Percentiles rank a stretch among this genome's conserved stretches.
Evolutionary conservation across 345 rosid genomes (phyloP).

Genomic region (Lumnitzera littorea): DNA sequence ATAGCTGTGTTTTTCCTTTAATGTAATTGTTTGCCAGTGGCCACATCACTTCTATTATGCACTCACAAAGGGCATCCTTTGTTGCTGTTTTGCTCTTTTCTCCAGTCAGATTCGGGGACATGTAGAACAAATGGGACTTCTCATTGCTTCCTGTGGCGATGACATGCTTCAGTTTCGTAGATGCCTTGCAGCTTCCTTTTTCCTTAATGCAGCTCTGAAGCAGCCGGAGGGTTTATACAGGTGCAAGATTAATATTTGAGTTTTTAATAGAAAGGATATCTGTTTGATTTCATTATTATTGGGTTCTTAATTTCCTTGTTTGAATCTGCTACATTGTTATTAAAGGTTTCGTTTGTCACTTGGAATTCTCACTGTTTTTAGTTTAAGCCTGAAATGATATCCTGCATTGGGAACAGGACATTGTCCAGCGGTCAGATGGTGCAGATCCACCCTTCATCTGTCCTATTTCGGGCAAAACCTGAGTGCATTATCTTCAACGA

Average conservation of each 20-base stretch:
- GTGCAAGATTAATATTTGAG: constrained; percentile 14
- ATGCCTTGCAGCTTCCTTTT: constrained; percentile 91
- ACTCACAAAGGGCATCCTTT: neutral
- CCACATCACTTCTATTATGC: no score
- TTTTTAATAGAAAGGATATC: no score
- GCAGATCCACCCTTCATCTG: constrained; percentile 86
- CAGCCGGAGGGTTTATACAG: constrained; percentile 86
- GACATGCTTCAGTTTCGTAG: constrained; percentile 69
- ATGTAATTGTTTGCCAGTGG: no score
- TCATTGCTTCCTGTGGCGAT: constrained; percentile 69
- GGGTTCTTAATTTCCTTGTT: no score
- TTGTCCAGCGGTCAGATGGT: constrained; percentile 79
- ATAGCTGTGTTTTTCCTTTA: no score
- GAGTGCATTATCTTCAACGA: constrained; percentile 84
- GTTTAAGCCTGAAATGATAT: neutral
- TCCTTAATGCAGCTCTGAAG: constrained; percentile 87
- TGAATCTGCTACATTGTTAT: neutral
- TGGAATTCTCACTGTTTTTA: neutral
- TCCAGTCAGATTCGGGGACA: constrained; percentile 76
- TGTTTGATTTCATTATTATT: no score
- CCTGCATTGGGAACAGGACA: constrained; percentile 44
- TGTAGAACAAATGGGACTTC: constrained; percentile 72
- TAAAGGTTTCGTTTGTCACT: neutral
- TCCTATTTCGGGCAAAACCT: constrained; percentile 55
- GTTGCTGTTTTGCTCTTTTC: constrained; percentile 4